These are phyloP conservation scores for Trametes elegans DNA, from an alignment of 768 basidiomycete species.

Conservation along the genomic window DNA sequence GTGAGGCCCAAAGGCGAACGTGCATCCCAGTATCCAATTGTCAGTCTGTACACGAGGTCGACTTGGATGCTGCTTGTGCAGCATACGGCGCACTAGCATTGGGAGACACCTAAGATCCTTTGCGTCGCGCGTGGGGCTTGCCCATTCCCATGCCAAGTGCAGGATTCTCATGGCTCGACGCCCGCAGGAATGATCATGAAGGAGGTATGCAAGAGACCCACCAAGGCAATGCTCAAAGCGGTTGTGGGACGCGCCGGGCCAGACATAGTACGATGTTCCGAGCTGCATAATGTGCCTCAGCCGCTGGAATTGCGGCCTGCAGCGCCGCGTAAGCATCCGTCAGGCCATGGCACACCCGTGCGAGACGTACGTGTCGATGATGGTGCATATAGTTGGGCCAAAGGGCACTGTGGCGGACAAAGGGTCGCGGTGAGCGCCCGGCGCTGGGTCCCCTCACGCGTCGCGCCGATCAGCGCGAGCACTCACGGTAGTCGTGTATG, in stretches of 20 bases:
- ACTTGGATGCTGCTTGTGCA: too few species aligned
- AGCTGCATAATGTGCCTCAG: constrained; percentile 78
- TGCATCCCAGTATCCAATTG: too few species aligned
- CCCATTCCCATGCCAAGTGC: background rate
- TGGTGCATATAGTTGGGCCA: constrained; percentile 37
- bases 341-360: background rate
- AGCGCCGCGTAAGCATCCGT: background rate
- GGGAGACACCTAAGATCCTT: too few species aligned
- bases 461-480: background rate
- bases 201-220: constrained; percentile 29
- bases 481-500: constrained; percentile 29
- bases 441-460: too few species aligned
- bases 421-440: background rate
- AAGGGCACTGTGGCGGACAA: constrained; percentile 29
- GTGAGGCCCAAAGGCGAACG: too few species aligned
- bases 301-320: constrained; percentile 73
- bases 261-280: constrained; percentile 73
- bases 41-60: too few species aligned
- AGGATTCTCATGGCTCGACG: too few species aligned
- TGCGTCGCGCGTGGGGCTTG: too few species aligned
- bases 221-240: constrained; percentile 86
- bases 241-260: constrained; percentile 76
- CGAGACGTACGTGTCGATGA: constrained; percentile 68
- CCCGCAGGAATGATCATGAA: too few species aligned
- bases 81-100: too few species aligned